Evolutionary conservation across 2,329 filamentous ascomycete genomes (phyloP).

Genomic region (Immersiporthe knoxdaviesiana): DNA sequence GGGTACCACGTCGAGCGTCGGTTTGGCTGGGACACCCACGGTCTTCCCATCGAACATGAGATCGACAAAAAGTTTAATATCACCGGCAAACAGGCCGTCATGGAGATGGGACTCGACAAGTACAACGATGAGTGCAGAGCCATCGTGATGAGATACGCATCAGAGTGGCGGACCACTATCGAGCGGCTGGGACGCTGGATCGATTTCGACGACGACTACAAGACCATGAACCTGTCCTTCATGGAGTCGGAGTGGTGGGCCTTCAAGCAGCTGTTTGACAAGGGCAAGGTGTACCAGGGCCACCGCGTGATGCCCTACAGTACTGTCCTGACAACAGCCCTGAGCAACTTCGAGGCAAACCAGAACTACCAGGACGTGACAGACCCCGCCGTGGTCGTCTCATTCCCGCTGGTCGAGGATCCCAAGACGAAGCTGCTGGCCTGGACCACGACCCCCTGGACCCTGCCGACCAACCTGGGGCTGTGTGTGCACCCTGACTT

Average conservation of each 20-base stretch:
- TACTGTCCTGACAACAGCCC: constrained; percentile 82
- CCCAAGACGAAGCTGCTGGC: constrained; percentile 76
- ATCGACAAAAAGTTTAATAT: constrained; percentile 96
- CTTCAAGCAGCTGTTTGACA: constrained; percentile 90
- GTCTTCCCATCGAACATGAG: constrained; percentile 93
- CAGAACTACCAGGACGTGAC: constrained; percentile 95
- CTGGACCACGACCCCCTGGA: constrained; percentile 88
- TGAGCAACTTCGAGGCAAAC: constrained; percentile 92
- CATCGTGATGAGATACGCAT: constrained; percentile 89
- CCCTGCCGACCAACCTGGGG: constrained; percentile 74
- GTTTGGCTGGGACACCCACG: constrained; percentile 95
- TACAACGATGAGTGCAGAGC: constrained; percentile 92
- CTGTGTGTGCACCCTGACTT: constrained; percentile 76
- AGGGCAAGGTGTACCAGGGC: constrained; percentile 85
- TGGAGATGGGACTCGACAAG: constrained; percentile 80
- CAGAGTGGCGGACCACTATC: constrained; percentile 86
- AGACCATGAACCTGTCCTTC: constrained; percentile 94
- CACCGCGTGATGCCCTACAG: constrained; percentile 96
- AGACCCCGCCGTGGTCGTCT: constrained; percentile 86
- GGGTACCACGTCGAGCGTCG: constrained; percentile 88
- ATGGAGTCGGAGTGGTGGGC: constrained; percentile 99
- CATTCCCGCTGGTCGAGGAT: constrained; percentile 81
- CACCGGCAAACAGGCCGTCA: constrained; percentile 77
- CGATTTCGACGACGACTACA: constrained; percentile 97
- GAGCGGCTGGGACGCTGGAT: constrained; percentile 93